Evolutionary conservation across 768 basidiomycete genomes (phyloP), one percentile per base, ranked within the genome.

Genomic region (Hygrocybe punicea): DNA sequence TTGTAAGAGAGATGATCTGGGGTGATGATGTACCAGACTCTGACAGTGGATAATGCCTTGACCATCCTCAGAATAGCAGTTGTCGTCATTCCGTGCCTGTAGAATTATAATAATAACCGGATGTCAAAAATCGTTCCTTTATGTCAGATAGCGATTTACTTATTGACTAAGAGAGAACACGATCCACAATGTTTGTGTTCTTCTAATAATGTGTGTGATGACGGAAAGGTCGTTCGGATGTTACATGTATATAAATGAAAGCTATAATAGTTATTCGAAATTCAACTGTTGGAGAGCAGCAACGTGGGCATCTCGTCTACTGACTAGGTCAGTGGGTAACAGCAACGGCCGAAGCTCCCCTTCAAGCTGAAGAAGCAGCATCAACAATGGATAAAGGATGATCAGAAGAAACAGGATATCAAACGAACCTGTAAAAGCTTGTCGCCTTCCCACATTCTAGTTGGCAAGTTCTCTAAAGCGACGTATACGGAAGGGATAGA

Each of bases 401-500:
- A n/a, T n/a, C n/a, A n/a, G n/a, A n/a, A n/a, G n/a, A n/a, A n/a
- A n/a, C n/a, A n/a, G n/a, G n/a, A n/a, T n/a, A n/a, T n/a, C n/a
- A 34, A 4, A 72, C 82, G 23, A 58, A 96, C 96, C 80, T 91
- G 90, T 35, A 98, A 76, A 2, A 99, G 76, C 68, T 86, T 89
- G 68, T 96, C 94, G 0, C 92, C 86, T 60, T 93, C 85, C 91
- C 95, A 98, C 83, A 95, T 87, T 57, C 93, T 79, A 11, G 91
- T 93, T 1, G 97, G 95, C 59, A 97, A 74, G 63, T 88, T 90
- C 69, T 94, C 90, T 55, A 99, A 72, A 5, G 91, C 84, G 9
- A 93, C 88, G 66, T 98, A 98, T 1, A 98, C 83, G 1, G 91
- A 89, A 0, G 91, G 87, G 44, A 93, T 87, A 1, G 90, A 92